phyloP scores from a whole-genome alignment of 192 early-diverging fungal genomes.

The Neocallimastix lanati region DNA sequence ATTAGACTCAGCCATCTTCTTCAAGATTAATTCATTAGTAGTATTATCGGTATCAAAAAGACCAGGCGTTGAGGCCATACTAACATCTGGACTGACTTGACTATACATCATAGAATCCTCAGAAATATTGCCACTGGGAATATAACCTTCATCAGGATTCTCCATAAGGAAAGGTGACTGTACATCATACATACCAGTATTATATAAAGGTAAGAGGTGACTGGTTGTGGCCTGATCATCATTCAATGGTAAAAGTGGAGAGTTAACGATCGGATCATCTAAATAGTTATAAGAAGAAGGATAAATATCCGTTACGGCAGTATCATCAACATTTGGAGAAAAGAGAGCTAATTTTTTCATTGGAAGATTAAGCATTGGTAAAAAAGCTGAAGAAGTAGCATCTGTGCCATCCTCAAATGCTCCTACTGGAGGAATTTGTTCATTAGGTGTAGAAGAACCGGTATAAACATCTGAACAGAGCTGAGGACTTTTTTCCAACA shows the following conservation, averaged over 20 bases:
- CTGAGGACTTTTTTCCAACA: neutral
- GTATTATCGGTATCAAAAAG: neutral
- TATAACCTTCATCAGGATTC: neutral
- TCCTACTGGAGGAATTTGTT: too few species aligned
- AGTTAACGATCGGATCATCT: neutral
- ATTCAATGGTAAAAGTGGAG: neutral
- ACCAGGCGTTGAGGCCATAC: too few species aligned
- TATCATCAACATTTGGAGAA: neutral
- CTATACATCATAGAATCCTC: neutral
- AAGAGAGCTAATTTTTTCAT: neutral
- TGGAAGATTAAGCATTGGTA: neutral
- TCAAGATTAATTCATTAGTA: too few species aligned
- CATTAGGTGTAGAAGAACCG: too few species aligned
- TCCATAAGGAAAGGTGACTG: neutral
- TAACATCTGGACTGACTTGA: neutral
- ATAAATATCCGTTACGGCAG: neutral
- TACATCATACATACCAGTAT: neutral
- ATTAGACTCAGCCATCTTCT: too few species aligned
- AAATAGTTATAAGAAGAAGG: neutral
- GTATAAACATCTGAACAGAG: neutral
- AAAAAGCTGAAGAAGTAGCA: neutral
- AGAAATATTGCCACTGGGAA: neutral
- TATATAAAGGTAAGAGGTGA: neutral
- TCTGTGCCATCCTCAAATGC: too few species aligned
- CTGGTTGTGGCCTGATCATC: neutral